Percentiles rank a stretch among this genome's conserved stretches.
phyloP scores from a whole-genome alignment of 495 filamentous ascomycete genomes.

The Penicillium diatomitis region DNA sequence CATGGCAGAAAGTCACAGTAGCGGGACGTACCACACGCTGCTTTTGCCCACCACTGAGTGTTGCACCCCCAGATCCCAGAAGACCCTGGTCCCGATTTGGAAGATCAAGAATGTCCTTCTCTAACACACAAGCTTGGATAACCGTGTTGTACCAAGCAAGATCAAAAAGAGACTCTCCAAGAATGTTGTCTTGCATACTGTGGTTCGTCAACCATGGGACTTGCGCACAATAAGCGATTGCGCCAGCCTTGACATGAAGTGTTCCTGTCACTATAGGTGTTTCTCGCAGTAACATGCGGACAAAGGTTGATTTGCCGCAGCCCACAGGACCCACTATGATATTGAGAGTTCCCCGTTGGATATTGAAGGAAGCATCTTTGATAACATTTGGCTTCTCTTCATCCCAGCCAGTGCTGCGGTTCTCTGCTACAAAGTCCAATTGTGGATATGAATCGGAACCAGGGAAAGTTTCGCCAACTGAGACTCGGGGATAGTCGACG shows the following conservation, averaged over 20 bases:
- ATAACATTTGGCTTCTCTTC: background rate
- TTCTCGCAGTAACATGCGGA: conserved; percentile 20
- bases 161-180: conserved; percentile 8
- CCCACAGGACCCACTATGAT: conserved; percentile 31
- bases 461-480: background rate
- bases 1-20: background rate
- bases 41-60: conserved; percentile 77
- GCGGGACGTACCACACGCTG: conserved; percentile 27
- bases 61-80: conserved; percentile 74
- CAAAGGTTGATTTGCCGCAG: conserved; percentile 33
- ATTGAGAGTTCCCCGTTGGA: background rate
- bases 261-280: conserved; percentile 8
- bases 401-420: background rate
- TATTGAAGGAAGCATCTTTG: background rate
- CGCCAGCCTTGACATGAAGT: conserved; percentile 8
- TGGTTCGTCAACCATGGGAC: background rate
- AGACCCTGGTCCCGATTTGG: conserved; percentile 60
- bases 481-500: background rate
- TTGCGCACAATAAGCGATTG: conserved; percentile 14
- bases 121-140: conserved; percentile 20
- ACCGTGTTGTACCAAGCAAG: conserved; percentile 24
- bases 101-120: conserved; percentile 13
- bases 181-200: background rate
- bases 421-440: background rate
- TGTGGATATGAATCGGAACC: background rate